Evolutionary conservation across 2,329 filamentous ascomycete species (phyloP), one percentile per base, ranked within the genome.

Genomic region (Westerdykella aurantiaca): DNA sequence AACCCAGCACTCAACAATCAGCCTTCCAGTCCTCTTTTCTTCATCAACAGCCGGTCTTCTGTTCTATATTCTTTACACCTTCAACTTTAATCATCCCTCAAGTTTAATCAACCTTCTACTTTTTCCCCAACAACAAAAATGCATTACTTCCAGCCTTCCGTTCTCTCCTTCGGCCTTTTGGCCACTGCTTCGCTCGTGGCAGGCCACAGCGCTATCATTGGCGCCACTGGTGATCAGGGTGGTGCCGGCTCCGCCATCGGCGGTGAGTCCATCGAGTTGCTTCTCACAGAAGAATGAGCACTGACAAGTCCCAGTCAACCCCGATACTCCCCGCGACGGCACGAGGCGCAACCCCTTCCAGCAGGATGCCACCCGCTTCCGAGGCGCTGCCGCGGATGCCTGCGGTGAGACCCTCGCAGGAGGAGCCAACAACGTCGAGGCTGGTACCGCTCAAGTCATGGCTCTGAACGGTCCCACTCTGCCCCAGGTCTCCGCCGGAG

Each of bases 331-430:
- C 34, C 80, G 81, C 48, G 79, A 82, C 51, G 81, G 80, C 34
- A 82, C 80, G 17, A 62, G 69, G 11, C 74, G 80, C 47, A 67
- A 73, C 39, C 81, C 81, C 37, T 83, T 82, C 71, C 81, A 85
- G 67, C 74, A 77, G 50, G 81, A 84, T 52, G 73, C 73, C 40
- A 85, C 81, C 41, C 78, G 79, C 44, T 84, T 84, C 74, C 69
- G 69, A 42, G 78, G 77, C 34, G 69, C 67, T 33, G 64, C 72
- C 12, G 76, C 73, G 11, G 72, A 73, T 33, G 72, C 72, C 18
- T 72, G 80, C 52, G 79, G 80, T 49, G 76, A 82, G 71, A 83
- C 80, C 11, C 61, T 82, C 43, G 74, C 59, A 38, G 66, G 58
- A 44, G 81, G 81, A 44, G 64, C 66, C 66, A 83, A 83, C 69